A percentile compares a stretch with the other conserved stretches of the same genome.
Conservation (phyloP, 768 basidiomycete genomes). For the Mycena floridula region DNA sequence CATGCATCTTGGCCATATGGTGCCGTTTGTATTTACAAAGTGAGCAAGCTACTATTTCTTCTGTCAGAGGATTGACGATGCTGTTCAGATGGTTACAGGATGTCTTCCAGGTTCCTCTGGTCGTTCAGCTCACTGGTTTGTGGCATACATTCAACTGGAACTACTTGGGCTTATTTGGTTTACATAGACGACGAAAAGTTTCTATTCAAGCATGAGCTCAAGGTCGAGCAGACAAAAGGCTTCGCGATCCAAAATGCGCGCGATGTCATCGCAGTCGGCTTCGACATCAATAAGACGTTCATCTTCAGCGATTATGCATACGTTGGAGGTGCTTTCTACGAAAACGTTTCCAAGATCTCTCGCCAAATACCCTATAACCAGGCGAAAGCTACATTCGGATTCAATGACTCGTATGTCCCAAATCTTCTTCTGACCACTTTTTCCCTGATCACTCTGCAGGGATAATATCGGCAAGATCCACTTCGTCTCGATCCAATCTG, state of each 20-base stretch:
- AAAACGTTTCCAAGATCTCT: constrained; percentile 89
- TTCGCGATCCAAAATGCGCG: constrained; percentile 86
- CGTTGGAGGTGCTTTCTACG: constrained; percentile 90
- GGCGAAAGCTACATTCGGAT: constrained; percentile 93
- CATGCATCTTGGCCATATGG: constrained; percentile 97
- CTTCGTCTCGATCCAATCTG: constrained; percentile 92
- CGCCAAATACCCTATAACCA: constrained; percentile 91
- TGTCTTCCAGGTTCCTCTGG: constrained; percentile 90
- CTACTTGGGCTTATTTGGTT: not conserved
- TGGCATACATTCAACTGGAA: not conserved
- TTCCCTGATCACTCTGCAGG: constrained; percentile 32
- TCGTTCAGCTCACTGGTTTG: constrained; percentile 90
- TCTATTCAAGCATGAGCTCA: constrained; percentile 92
- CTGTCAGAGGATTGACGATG: not conserved
- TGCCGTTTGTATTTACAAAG: constrained; percentile 97
- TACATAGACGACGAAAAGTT: constrained; percentile 99
- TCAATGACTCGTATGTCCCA: constrained; percentile 89
- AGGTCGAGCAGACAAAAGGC: constrained; percentile 77
- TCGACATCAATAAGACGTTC: constrained; percentile 88
- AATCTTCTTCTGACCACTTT: not conserved
- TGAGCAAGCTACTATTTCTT: constrained; percentile 28
- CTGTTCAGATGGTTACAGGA: constrained; percentile 86
- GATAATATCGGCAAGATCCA: constrained; percentile 99
- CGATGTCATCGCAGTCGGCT: constrained; percentile 96
- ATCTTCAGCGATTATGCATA: constrained; percentile 93